Evolutionary conservation across 768 basidiomycete species (phyloP), one percentile per base, ranked within the genome.

Genomic region (Boletellus sp.): DNA sequence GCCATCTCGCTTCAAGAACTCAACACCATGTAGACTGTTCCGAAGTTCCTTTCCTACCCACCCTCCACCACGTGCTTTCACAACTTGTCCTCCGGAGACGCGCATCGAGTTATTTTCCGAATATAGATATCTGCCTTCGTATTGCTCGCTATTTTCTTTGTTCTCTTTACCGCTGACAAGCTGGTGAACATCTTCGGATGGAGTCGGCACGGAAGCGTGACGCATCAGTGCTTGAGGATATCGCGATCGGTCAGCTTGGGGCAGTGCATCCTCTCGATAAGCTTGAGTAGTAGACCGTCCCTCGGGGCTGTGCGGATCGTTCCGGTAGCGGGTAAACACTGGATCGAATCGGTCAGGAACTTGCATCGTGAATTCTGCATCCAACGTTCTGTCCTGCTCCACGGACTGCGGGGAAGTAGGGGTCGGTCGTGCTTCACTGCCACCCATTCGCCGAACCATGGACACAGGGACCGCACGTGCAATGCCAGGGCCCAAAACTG

Each of bases 21-120:
- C 69, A 20, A 58, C 56, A 12, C 66, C 53, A 17, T 68, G 61
- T 19, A 78, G 42, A 33, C 80, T 72, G 52, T 79, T 85, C 10
- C 77, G 78, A 63, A 78, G 73, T 50, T 81, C 78, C 53, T 74
- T 76, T n/a, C 73, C 73, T 17, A 73, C 60, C 24, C 53, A 55
- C 17, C 64, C 68, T 44, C 60, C 66, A 41, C 57, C 55, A 15
- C 42, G 71, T 52, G 44, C 63, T 22, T 62, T 67, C 24, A 58
- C 61, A 31, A 71, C 67, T 22, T 71, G 51, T 13, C 71, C 72
- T 11, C 64, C 67, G 44, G 66, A 49, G 1, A 51, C 17, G 28
- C 61, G 56, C 6, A 46, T 45, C 1, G 59, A 48, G n/a, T 67
- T 58, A 24, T 52, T 50, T 31, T 60, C 56, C 19, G 49, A 47